Base-by-base conservation (phyloP, 2,329 filamentous ascomycete species). In the Penicillium palitans region DNA sequence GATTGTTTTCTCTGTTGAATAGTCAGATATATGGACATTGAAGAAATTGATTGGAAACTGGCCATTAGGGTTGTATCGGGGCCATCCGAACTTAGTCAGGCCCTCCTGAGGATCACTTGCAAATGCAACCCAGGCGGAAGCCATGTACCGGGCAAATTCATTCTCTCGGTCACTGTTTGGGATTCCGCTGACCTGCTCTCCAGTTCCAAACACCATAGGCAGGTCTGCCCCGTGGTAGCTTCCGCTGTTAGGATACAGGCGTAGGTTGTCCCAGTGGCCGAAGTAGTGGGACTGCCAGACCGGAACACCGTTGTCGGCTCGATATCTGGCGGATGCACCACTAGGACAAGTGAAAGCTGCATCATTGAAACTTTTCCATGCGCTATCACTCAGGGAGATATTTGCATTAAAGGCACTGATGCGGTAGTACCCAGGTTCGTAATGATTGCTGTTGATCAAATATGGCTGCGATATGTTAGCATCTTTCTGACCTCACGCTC, bases 151-250 rank as follows among this genome's bases (percentile, higher is more conserved):
- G 2, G 73, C 76, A 3, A 78, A 66, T 19, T 63, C 31, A 12
- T 60, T 63, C 61, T 81, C 75, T 0, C 66, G 60, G 0, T 57
- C 51, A 0, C 66, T 66, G 7, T 72, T 66, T 0, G 70, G 62
- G 10, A 80, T 65, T 2, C 76, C 78, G 48, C 74, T 78, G 41
- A 79, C 73, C 24, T 74, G 71, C 3, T 56, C 70, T 0, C 74
- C 75, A 2, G 70, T 76, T 1, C 79, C 78, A 57, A 81, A 81
- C 17, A 81, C 68, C 75, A 81, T 81, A 57, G 79, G 75, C 52
- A 82, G 52, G 33, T 82, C 80, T 1, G 74, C 73, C 0, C 79
- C 81, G 50, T 83, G 81, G 60, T 82, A 84, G 0, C 80, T 79
- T 4, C 79, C 79, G 41, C 78, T 81, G 6, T 70, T 74, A 0